A percentile compares a stretch with the other conserved stretches of the same genome.
phyloP scores from a whole-genome alignment of 768 basidiomycete species.

The Pleurotus giganteus region DNA sequence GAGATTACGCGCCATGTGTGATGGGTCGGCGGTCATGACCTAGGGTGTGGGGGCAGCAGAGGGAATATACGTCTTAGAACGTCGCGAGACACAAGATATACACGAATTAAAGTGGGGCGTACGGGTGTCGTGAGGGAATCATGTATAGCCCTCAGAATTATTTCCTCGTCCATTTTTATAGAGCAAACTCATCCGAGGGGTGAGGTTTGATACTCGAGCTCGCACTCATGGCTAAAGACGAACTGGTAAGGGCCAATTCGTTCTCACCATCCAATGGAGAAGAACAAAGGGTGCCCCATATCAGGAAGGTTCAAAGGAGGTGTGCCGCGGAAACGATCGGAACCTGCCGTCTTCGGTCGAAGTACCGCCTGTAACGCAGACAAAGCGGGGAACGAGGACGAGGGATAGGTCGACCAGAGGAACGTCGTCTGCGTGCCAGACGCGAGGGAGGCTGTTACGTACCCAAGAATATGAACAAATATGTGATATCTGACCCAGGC shows the following conservation, averaged over 20 bases:
- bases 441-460: constrained; percentile 24
- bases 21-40: constrained; percentile 37
- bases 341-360: constrained; percentile 42
- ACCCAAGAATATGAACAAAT: constrained; percentile 19
- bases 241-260: constrained; percentile 31
- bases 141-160: constrained; percentile 8
- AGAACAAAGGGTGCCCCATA: constrained; percentile 50
- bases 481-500: constrained; percentile 1
- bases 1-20: constrained; percentile 13
- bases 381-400: constrained; percentile 27
- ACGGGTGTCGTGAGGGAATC: constrained; percentile 10
- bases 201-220: constrained; percentile 34
- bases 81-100: constrained; percentile 20
- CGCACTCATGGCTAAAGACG: constrained; percentile 35
- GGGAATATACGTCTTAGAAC: constrained; percentile 28
- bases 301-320: constrained; percentile 50
- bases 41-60: constrained; percentile 29
- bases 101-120: constrained; percentile 14
- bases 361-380: constrained; percentile 20
- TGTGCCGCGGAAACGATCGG: constrained; percentile 33
- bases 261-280: constrained; percentile 34
- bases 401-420: constrained; percentile 25
- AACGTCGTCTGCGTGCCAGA: constrained; percentile 18
- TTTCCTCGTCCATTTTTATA: constrained; percentile 41
- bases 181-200: constrained; percentile 37